A percentile compares a stretch with the other conserved stretches of the same genome.
Evolutionary conservation across 768 basidiomycete species (phyloP).

Genomic region (Serendipita sp.): DNA sequence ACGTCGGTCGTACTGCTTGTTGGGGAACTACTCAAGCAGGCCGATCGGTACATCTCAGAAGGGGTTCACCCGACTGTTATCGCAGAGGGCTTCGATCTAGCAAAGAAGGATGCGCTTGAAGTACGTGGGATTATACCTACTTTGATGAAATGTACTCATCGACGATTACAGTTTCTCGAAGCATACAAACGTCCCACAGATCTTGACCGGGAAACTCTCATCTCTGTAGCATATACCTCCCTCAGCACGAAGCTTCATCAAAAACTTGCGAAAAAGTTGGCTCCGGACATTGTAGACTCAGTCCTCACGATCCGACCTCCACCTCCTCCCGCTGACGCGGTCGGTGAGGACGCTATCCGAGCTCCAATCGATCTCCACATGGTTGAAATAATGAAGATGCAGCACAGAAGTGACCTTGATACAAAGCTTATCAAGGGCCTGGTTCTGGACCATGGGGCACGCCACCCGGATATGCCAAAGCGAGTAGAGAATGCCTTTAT

Average conservation of each 20-base stretch:
- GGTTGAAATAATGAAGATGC: conserved; percentile 99
- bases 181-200: conserved; percentile 62
- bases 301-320: conserved; percentile 73
- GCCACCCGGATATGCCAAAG: conserved; percentile 99
- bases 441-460: conserved; percentile 90
- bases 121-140: conserved; percentile 31
- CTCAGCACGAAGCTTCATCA: conserved; percentile 83
- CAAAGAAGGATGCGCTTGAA: conserved; percentile 83
- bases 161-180: conserved; percentile 66
- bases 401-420: conserved; percentile 93
- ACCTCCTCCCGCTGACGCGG: conserved; percentile 27
- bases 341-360: conserved; percentile 53
- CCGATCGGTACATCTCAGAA: conserved; percentile 93
- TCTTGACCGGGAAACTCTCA: conserved; percentile 77
- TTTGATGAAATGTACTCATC: not conserved
- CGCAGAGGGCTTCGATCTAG: conserved; percentile 88
- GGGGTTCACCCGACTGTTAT: conserved; percentile 97
- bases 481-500: conserved; percentile 92
- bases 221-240: conserved; percentile 89
- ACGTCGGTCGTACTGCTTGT: conserved; percentile 93
- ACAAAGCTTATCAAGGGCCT: conserved; percentile 90
- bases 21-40: conserved; percentile 90
- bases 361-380: conserved; percentile 97
- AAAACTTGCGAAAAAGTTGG: conserved; percentile 68
- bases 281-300: conserved; percentile 89